Evolutionary conservation across 345 rosid genomes (phyloP).

Genomic region (Brassica carinata): DNA sequence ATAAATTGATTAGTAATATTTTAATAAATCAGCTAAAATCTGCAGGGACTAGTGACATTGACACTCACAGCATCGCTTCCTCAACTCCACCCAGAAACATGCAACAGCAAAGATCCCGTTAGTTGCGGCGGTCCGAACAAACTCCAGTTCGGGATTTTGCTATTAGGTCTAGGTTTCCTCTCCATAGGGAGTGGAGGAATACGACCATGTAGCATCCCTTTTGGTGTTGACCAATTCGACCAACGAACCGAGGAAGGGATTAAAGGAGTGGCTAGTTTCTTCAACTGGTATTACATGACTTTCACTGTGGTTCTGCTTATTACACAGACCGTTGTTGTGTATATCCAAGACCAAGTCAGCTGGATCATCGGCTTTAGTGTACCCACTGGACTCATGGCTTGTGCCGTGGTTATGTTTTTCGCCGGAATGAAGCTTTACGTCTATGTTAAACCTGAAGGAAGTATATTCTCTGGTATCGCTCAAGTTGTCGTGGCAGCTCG

Average conservation of each 20-base stretch:
- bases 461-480: constrained; percentile 58
- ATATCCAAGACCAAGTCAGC: constrained; percentile 72
- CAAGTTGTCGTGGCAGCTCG: constrained; percentile 66
- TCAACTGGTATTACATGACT: constrained; percentile 71
- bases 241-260: constrained; percentile 58
- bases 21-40: constrained; percentile 30
- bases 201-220: constrained; percentile 82
- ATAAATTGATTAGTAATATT: not conserved
- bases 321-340: constrained; percentile 61
- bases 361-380: constrained; percentile 81
- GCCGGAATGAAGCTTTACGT: constrained; percentile 62
- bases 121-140: constrained; percentile 47
- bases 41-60: constrained; percentile 71
- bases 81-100: constrained; percentile 63
- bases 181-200: constrained; percentile 77
- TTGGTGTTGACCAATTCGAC: constrained; percentile 85
- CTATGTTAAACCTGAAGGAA: constrained; percentile 64
- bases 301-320: constrained; percentile 63
- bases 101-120: constrained; percentile 38
- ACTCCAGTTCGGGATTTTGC: constrained; percentile 53
- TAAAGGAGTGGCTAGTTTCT: constrained; percentile 69
- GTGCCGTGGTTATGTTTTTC: constrained; percentile 55
- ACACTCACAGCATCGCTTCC: constrained; percentile 79
- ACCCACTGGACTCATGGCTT: constrained; percentile 67
- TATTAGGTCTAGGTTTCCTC: constrained; percentile 51